Percentiles rank a stretch among this genome's conserved stretches.
These are phyloP conservation scores for Scheffersomyces amazonensis DNA, from an alignment of 805 yeast species.

Conservation along the genomic window DNA sequence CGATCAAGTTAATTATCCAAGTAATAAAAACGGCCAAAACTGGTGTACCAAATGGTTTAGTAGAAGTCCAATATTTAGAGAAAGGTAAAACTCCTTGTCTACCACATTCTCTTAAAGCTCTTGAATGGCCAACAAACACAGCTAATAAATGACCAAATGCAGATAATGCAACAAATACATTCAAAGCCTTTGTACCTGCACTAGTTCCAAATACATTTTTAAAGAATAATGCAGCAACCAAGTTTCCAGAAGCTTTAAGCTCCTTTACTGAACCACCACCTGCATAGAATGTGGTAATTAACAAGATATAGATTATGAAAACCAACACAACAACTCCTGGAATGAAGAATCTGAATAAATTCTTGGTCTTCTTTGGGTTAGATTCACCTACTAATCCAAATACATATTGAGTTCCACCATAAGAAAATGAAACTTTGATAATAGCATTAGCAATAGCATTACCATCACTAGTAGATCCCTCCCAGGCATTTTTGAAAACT, in stretches of 20 bases:
- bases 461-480: slow-evolving; percentile 40
- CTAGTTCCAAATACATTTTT: slow-evolving; percentile 26
- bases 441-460: slow-evolving; percentile 42
- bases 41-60: slow-evolving; percentile 31
- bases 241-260: slow-evolving; percentile 9
- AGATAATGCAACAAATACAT: slow-evolving; percentile 26
- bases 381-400: slow-evolving; percentile 34
- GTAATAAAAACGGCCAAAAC: slow-evolving; percentile 21
- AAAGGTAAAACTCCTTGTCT: slow-evolving; percentile 32
- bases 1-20: slow-evolving; percentile 21
- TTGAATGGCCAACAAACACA: slow-evolving; percentile 25
- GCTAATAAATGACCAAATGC: slow-evolving; percentile 30
- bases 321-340: slow-evolving; percentile 30
- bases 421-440: slow-evolving; percentile 42
- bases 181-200: slow-evolving; percentile 18
- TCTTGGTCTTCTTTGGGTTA: slow-evolving; percentile 21
- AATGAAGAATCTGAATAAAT: slow-evolving; percentile 21
- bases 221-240: slow-evolving; percentile 28
- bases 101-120: slow-evolving; percentile 30
- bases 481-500: slow-evolving; percentile 35
- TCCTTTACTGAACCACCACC: slow-evolving; percentile 2
- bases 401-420: slow-evolving; percentile 39
- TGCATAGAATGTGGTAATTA: slow-evolving; percentile 33
- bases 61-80: slow-evolving; percentile 24
- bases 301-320: slow-evolving; percentile 28